Evolutionary conservation across 2,329 filamentous ascomycete species (phyloP), one percentile per base, ranked within the genome.

Genomic region (Curvularia sp.): DNA sequence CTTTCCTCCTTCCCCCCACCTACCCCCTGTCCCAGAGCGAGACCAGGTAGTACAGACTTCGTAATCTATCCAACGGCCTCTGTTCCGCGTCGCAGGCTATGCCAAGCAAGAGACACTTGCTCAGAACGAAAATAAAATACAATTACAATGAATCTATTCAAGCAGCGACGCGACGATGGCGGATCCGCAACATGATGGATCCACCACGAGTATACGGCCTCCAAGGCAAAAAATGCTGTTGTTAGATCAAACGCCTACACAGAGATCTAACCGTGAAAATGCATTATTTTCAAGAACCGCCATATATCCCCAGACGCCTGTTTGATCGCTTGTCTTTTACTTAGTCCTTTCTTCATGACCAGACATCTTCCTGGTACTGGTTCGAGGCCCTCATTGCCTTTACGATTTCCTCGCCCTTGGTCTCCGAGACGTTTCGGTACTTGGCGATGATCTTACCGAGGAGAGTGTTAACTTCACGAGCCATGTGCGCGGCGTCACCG

Each of bases 401-500:
- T 61, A 99, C 93, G 72, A 97, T 89, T 75, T 98, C 94, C 80
- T 99, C 95, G 13, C 88, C 95, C 85, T 97, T 97, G 64, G 89
- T 83, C 71, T 94, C 89, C 1, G 92, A 84, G 58, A 98, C 85
- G 50, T 90, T 90, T 53, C 95, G 87, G 77, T 96, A 86, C 75
- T 93, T 88, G 26, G 93, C 84, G 68, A 99, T 89, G 73, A 98
- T 96, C 75, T 96, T 89, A 26, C 85, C 89, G 43, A 99, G 84
- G n/a, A 92, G 87, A 24, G 89, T 84, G 77, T 96, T 97, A 72
- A 97, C 93, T 77, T 96, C 93, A 57, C 93, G 89, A 47, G 93
- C 93, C 93, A 97, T 97, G 82, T 97, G 93, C 56, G 95, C 91
- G 0, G 96, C 96, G 75, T 99, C 95, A 80, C 95, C 95, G 72